Evolutionary conservation across 176 grass and related monocot genomes (phyloP).

Genomic region (Musa beccarii): DNA sequence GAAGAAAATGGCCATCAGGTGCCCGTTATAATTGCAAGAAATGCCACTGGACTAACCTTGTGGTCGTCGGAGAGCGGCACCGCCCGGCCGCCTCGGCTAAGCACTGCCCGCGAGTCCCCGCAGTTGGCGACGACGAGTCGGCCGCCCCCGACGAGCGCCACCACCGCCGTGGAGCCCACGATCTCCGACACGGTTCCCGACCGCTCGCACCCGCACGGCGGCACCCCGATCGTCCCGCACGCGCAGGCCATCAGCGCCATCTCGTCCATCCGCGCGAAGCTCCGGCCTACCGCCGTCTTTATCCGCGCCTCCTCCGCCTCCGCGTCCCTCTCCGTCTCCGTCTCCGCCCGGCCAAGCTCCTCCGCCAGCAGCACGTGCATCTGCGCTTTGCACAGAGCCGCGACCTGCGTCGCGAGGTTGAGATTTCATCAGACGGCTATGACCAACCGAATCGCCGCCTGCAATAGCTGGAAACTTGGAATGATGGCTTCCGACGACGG

Average conservation of each 20-base stretch:
- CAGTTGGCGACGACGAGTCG: constrained; percentile 66
- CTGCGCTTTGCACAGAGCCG: constrained; percentile 51
- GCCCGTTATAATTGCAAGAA: background rate
- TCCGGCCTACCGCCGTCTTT: constrained; percentile 30
- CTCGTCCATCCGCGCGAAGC: constrained; percentile 58
- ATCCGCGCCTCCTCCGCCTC: constrained; percentile 25
- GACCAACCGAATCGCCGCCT: too few relatives aligned
- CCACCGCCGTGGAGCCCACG: constrained; percentile 79
- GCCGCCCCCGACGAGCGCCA: constrained; percentile 42
- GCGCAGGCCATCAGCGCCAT: constrained; percentile 51
- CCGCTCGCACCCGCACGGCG: constrained; percentile 44
- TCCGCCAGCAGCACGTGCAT: constrained; percentile 60
- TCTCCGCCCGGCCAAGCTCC: constrained; percentile 26
- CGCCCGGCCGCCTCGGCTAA: constrained; percentile 35
- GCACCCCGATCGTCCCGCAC: constrained; percentile 36
- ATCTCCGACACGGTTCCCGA: constrained; percentile 29
- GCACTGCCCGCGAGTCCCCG: constrained; percentile 78
- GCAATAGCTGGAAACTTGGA: too few relatives aligned
- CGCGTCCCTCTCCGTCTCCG: too few relatives aligned
- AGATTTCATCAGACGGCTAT: too few relatives aligned
- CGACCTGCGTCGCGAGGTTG: constrained; percentile 33
- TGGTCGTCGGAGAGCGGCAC: constrained; percentile 70
- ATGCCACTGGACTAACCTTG: constrained; percentile 46
- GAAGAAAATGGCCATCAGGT: background rate
- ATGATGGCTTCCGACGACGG: too few relatives aligned